Conservation (phyloP, 345 rosid genomes). For the Rhizophora mangle region DNA sequence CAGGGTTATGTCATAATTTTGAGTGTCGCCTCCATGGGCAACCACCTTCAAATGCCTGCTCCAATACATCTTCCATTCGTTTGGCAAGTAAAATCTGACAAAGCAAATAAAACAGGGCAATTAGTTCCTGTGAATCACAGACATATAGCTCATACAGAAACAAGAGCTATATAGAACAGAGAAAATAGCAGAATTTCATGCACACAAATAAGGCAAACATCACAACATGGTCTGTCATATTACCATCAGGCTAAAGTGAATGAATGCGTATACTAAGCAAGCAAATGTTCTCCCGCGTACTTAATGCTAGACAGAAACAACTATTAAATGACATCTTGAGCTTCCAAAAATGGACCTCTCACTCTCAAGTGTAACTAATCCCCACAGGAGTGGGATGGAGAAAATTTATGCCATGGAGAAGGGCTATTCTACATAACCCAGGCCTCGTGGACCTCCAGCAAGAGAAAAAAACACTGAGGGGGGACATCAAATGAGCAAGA, state of each 20-base stretch:
- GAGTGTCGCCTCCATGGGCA: conserved; percentile 87
- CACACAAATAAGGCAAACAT: not conserved
- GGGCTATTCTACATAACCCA: too few species aligned
- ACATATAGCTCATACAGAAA: not conserved
- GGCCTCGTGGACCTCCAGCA: too few species aligned
- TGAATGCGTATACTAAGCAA: not conserved
- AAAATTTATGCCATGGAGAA: too few species aligned
- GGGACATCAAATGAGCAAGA: too few species aligned
- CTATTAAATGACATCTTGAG: not conserved
- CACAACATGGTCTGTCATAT: not conserved
- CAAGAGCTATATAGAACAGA: not conserved
- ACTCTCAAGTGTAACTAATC: too few species aligned
- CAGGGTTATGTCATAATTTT: conserved; percentile 52
- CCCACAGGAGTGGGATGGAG: too few species aligned
- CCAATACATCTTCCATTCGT: conserved; percentile 93
- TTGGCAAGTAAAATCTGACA: conserved; percentile 75
- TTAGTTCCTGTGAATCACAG: not conserved
- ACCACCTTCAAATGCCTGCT: conserved; percentile 93
- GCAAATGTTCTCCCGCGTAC: not conserved
- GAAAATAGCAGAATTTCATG: too few species aligned
- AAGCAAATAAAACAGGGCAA: not conserved
- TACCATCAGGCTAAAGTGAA: not conserved
- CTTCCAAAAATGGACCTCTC: not conserved
- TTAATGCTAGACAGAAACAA: too few species aligned
- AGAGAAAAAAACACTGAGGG: too few species aligned